Percentiles rank a stretch among this genome's conserved stretches.
These are phyloP conservation scores for Phytophthora sojae DNA, from an alignment of 352 stramenopile species.

Conservation along the genomic window DNA sequence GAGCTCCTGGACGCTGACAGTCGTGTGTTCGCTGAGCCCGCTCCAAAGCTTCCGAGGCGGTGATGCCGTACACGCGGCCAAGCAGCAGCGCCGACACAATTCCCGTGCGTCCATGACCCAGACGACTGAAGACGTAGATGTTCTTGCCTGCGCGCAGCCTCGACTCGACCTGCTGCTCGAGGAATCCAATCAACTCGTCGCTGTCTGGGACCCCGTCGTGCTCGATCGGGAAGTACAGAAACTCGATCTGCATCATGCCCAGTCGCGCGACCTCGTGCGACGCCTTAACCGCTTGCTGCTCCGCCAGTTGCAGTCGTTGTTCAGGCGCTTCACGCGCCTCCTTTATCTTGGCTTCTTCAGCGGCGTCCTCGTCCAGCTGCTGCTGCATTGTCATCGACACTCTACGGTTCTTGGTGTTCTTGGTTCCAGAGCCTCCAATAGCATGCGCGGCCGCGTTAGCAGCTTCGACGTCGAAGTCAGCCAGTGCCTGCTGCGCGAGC, in stretches of 20 bases:
- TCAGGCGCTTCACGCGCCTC: conserved; percentile 37
- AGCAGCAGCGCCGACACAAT: conserved; percentile 74
- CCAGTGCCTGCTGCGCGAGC: conserved; percentile 42
- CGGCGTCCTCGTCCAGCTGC: conserved; percentile 25
- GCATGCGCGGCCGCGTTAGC: conserved; percentile 13
- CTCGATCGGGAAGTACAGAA: conserved; percentile 64
- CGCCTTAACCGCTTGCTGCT: conserved; percentile 57
- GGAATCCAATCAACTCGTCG: conserved; percentile 36
- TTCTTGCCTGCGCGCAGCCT: conserved; percentile 58
- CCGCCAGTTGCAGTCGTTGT: conserved; percentile 57
- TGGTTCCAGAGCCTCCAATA: conserved; percentile 18
- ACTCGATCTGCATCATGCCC: conserved; percentile 52
- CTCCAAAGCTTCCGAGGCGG: conserved; percentile 63
- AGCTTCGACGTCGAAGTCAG: conserved; percentile 31
- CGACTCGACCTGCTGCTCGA: conserved; percentile 52
- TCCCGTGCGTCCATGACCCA: conserved; percentile 75
- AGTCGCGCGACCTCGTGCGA: conserved; percentile 39
- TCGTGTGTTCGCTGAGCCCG: conserved; percentile 75
- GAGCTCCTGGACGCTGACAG: conserved; percentile 45
- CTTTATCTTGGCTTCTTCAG: conserved; percentile 21
- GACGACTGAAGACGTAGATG: conserved; percentile 80
- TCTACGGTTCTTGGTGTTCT: conserved; percentile 11
- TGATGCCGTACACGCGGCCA: conserved; percentile 74
- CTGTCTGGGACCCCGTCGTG: conserved; percentile 47
- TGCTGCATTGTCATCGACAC: conserved; percentile 15